Percentiles rank a stretch among this genome's conserved stretches.
Evolutionary conservation across 2,329 filamentous ascomycete genomes (phyloP).

Genomic region (Beauveria australis): DNA sequence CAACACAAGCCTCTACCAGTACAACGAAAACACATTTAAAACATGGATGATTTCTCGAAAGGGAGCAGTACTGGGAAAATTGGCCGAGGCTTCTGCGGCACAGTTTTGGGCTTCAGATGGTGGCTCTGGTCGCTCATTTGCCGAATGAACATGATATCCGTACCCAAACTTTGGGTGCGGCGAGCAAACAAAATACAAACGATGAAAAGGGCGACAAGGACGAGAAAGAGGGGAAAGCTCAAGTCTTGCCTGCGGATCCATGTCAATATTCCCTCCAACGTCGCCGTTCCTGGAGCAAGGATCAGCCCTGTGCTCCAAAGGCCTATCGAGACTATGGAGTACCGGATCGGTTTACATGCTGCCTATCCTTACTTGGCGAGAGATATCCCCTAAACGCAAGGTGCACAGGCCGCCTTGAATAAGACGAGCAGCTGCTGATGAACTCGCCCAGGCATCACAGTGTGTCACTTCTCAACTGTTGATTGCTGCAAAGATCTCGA

Average conservation of each 20-base stretch:
- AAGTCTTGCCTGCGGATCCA: not conserved
- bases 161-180: not conserved
- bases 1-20: not conserved
- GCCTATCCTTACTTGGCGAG: no score
- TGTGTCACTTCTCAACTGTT: no score
- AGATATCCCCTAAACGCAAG: no score
- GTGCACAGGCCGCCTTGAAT: no score
- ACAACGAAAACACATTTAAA: not conserved
- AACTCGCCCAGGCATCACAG: no score
- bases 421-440: no score
- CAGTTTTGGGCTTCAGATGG: not conserved
- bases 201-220: not conserved
- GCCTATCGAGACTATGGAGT: not conserved
- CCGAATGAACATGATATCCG: not conserved
- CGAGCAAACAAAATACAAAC: not conserved
- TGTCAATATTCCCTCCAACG: not conserved
- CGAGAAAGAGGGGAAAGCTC: no score
- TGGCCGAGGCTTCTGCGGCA: not conserved
- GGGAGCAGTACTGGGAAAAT: not conserved
- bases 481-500: no score
- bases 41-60: not conserved
- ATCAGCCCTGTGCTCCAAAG: not conserved
- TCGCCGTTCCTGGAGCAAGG: not conserved
- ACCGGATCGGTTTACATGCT: not conserved
- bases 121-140: not conserved